phyloP scores from a whole-genome alignment of 352 stramenopile genomes.

The Globisporangium cystogenes region DNA sequence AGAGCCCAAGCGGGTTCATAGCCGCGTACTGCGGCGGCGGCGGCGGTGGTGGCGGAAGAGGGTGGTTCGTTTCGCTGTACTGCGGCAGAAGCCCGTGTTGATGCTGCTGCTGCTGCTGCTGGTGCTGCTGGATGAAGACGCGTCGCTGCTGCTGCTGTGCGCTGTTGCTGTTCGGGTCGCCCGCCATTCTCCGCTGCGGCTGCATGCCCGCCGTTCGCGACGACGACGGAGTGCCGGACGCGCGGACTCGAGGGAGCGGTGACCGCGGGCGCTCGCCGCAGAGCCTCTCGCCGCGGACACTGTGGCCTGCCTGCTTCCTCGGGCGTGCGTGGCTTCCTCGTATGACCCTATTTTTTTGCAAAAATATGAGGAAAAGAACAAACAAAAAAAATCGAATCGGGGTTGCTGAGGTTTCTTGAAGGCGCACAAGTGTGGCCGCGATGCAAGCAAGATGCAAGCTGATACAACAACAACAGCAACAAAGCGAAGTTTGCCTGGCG shows the following conservation, averaged over 20 bases:
- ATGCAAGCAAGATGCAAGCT: no score
- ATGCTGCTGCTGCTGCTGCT: conserved; percentile 2
- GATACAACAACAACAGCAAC: no score
- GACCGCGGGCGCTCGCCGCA: no score
- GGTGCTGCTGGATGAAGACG: conserved; percentile 8
- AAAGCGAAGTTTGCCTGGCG: no score
- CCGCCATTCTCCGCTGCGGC: conserved; percentile 13
- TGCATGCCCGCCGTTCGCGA: not conserved
- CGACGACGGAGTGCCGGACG: not conserved
- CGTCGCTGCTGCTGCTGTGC: not conserved
- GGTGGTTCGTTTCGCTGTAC: not conserved
- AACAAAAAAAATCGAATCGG: no score
- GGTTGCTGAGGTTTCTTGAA: no score
- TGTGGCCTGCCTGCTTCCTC: no score
- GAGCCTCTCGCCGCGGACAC: no score
- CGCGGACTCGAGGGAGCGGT: not conserved
- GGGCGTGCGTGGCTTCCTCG: no score
- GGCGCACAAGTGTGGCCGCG: no score
- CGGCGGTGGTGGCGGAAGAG: not conserved
- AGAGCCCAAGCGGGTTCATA: conserved; percentile 13
- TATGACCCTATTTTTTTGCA: no score
- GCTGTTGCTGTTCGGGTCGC: not conserved
- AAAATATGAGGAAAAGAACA: no score
- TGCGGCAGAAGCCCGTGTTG: conserved; percentile 6
- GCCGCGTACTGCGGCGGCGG: conserved; percentile 16